Percentiles rank a stretch among this genome's conserved stretches.
These are phyloP conservation scores for Coemansia sp. DNA, from an alignment of 192 early-diverging fungal species.

Conservation along the genomic window DNA sequence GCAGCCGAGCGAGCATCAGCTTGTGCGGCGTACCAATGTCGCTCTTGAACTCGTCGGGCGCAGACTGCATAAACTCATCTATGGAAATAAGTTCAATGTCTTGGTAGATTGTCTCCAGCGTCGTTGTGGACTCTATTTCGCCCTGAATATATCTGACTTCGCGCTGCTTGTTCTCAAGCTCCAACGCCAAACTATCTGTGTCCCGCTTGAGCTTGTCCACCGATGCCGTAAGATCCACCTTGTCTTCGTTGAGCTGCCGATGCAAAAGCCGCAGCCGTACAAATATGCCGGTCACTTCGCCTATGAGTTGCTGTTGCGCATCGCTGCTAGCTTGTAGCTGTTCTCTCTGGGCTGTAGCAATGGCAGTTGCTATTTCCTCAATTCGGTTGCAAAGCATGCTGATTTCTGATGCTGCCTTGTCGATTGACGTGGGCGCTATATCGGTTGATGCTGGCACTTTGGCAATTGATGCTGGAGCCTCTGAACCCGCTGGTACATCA, in stretches of 20 bases:
- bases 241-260: conserved; percentile 39
- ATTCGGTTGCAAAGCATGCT: conserved; percentile 29
- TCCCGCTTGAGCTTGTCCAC: conserved; percentile 32
- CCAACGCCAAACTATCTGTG: conserved; percentile 35
- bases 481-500: not conserved
- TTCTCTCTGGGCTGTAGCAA: conserved; percentile 5
- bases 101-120: conserved; percentile 52
- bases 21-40: conserved; percentile 37
- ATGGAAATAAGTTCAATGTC: conserved; percentile 37
- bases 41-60: conserved; percentile 30
- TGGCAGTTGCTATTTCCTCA: conserved; percentile 16
- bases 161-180: conserved; percentile 35
- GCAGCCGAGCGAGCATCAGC: conserved; percentile 50
- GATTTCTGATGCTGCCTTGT: conserved; percentile 18
- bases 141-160: conserved; percentile 38
- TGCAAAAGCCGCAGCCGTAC: conserved; percentile 33
- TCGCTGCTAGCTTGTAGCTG: conserved; percentile 6
- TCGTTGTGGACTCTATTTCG: conserved; percentile 42
- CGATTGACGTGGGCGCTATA: conserved; percentile 3
- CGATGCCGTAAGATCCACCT: conserved; percentile 15
- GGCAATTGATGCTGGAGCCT: too few relatives aligned
- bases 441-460: too few relatives aligned
- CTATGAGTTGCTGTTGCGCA: conserved; percentile 17
- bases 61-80: conserved; percentile 30
- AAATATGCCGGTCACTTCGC: conserved; percentile 34